phyloP scores from a whole-genome alignment of 768 basidiomycete genomes.

The Holtermannia corniformis region DNA sequence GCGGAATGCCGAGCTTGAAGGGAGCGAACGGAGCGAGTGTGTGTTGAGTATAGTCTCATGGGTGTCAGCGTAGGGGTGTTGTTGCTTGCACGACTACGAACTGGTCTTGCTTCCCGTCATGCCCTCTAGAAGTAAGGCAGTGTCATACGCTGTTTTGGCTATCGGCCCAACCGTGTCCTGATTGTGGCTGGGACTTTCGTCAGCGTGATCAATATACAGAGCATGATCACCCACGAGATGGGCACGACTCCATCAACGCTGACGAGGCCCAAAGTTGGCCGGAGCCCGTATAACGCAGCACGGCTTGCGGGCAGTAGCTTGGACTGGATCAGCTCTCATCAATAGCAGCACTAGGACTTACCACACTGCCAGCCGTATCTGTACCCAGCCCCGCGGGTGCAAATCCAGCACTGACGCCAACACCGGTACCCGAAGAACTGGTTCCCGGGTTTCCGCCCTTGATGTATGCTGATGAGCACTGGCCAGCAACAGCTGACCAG shows the following conservation, averaged over 20 bases:
- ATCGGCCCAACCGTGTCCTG: neutral
- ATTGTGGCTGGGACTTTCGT: neutral
- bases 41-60: conserved; percentile 13
- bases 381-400: conserved; percentile 5
- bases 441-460: conserved; percentile 4
- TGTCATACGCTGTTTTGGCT: neutral
- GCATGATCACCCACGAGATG: neutral
- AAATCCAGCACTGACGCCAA: conserved; percentile 10
- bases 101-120: conserved; percentile 1
- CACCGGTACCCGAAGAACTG: conserved; percentile 9
- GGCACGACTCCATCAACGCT: neutral
- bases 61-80: conserved; percentile 1
- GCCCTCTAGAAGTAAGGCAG: neutral
- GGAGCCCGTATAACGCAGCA: neutral
- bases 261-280: neutral
- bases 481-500: conserved; percentile 14
- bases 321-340: neutral
- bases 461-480: conserved; percentile 10
- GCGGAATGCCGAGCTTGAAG: conserved; percentile 15
- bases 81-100: neutral
- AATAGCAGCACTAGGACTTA: neutral
- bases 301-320: neutral
- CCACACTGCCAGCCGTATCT: conserved; percentile 9
- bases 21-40: conserved; percentile 1
- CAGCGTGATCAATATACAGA: neutral